Base-by-base conservation (phyloP, 2,329 filamentous ascomycete genomes). In the Xylariaceae sp. region DNA sequence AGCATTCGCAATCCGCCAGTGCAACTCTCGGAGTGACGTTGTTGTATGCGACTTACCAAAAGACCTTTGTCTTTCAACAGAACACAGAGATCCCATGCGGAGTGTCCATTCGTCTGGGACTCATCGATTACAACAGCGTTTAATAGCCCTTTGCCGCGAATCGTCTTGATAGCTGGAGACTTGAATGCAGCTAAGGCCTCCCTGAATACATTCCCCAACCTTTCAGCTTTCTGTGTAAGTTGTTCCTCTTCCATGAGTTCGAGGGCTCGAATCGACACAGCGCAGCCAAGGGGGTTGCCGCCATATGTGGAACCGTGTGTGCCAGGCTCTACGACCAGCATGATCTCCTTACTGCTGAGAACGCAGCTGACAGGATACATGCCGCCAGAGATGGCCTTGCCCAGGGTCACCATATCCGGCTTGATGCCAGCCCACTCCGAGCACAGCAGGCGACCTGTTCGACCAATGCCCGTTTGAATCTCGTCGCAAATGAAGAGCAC, bases 301-400 rank as follows among this genome's bases (percentile, higher is more conserved):
- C 94, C 94, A 67, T 97, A 99, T n/a, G 94, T 99, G 40, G 90
- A 96, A 45, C 94, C 94, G 73, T 99, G 94, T 22, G 94, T 97
- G 54, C 94, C 94, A 22, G 94, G 90, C 78, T 99, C 94, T 58
- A 99, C 80, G 10, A 93, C 94, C 60, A 97, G 82, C 92, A 99
- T 97, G 58, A 97, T 80, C 51, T 97, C 92, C 74, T 88, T 91
- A 64, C 86, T 86, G 56, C 88, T 87, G 47, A 99, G 80, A 45
- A 99, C 92, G 64, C 87, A 91, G 56, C 91, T 96, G 52, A 99
- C 94, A n/a, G 94, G 94, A 75, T 99, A 99, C 88, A 97, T 94
- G 71, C 94, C 94, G 58, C 94, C 94, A 33, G 91, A 96, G 69
- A 99, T 96, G 62, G 94, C 94, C 78, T 99, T 99, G 67, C 94